These are phyloP conservation scores for Stagonosporopsis chrysanthemi DNA, from an alignment of 2,329 filamentous ascomycete species.

Conservation along the genomic window DNA sequence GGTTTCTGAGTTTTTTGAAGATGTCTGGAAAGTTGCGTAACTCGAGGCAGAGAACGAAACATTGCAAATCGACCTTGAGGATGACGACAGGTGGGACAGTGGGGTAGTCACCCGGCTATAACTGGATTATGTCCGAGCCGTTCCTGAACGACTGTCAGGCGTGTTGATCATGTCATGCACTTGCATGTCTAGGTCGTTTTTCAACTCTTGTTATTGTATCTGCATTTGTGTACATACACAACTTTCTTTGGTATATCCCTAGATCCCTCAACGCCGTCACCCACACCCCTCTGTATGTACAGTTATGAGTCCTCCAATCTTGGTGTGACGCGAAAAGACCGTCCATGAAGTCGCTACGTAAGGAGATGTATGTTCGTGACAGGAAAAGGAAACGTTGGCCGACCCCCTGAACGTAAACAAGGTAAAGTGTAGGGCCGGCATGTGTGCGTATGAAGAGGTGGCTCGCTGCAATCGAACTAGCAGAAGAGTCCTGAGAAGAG, in stretches of 20 bases:
- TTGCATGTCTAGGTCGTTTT: not conserved
- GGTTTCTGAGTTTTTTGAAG: not conserved
- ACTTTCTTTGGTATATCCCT: slow-evolving; percentile 3
- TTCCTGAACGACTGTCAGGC: not conserved
- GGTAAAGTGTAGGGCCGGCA: not conserved
- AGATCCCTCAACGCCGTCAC: slow-evolving; percentile 1
- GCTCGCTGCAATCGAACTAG: not conserved
- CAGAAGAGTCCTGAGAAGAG: not conserved
- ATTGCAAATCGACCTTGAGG: slow-evolving; percentile 10
- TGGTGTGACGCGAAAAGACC: not conserved
- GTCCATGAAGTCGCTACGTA: slow-evolving; percentile 3
- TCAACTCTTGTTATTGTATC: slow-evolving; percentile 3
- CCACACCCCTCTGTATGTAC: slow-evolving; percentile 6
- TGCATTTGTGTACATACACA: slow-evolving; percentile 8
- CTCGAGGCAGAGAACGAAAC: slow-evolving; percentile 4
- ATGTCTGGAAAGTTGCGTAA: slow-evolving; percentile 8
- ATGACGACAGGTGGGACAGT: slow-evolving; percentile 21
- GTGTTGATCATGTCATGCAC: not conserved
- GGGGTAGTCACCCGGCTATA: slow-evolving; percentile 14
- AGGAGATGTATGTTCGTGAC: slow-evolving; percentile 12
- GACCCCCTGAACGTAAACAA: slow-evolving; percentile 1
- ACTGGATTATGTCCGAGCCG: slow-evolving; percentile 13
- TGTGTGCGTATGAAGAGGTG: not conserved
- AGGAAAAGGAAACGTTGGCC: not conserved
- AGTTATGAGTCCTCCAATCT: not conserved